Evolutionary conservation across 2,329 filamentous ascomycete species (phyloP).

Genomic region (Pseudogymnoascus sp.): DNA sequence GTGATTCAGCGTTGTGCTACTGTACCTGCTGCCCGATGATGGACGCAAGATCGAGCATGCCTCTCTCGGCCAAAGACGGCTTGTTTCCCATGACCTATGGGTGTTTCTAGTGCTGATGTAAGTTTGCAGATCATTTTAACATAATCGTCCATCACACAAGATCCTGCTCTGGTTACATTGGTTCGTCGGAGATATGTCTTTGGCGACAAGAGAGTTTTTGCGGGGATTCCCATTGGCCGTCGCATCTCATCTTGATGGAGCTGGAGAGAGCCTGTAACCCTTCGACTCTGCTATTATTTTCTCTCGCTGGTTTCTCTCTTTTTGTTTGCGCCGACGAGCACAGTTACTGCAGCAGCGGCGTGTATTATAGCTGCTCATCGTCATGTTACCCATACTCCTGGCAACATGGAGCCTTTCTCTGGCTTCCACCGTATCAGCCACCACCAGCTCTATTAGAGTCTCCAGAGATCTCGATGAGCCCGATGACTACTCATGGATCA

Average conservation of each 20-base stretch:
- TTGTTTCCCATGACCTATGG: not conserved
- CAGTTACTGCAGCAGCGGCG: not conserved
- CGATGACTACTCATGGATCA: conserved; percentile 17
- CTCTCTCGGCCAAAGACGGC: not conserved
- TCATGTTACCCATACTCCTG: not conserved
- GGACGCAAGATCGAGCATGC: not conserved
- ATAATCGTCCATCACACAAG: not conserved
- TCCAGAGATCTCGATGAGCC: not conserved
- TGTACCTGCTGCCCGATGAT: not conserved
- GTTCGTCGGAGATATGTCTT: not conserved
- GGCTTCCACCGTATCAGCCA: not conserved
- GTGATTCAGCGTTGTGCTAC: not conserved
- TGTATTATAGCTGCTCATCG: not conserved
- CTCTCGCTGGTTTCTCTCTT: not conserved
- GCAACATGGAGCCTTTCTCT: not conserved
- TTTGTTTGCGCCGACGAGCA: not conserved
- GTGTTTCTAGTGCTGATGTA: conserved; percentile 1
- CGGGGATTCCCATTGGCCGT: not conserved
- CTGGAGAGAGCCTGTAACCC: not conserved
- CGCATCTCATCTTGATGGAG: not conserved
- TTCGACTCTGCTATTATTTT: conserved; percentile 1
- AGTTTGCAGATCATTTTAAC: not conserved
- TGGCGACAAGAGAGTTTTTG: not conserved
- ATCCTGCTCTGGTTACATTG: not conserved
- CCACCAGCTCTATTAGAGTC: not conserved